A percentile compares a stretch with the other conserved stretches of the same genome.
phyloP scores from a whole-genome alignment of 306 rosid genomes.

The Dryas drummondii region DNA sequence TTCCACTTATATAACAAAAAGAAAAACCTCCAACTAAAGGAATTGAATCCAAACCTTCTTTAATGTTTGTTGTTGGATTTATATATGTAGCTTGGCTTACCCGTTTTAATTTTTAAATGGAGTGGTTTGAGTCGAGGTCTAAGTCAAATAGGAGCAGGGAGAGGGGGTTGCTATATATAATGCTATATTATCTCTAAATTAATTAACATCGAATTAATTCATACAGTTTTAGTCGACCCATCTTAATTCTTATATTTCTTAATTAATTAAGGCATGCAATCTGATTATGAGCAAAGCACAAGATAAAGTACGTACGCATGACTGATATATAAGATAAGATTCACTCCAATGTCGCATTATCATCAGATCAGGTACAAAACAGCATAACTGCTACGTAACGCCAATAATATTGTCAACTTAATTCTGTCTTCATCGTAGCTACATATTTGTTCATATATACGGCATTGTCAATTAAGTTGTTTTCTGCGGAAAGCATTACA shows the following conservation, averaged over 20 bases:
- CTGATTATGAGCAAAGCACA: neutral
- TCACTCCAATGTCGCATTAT: no score
- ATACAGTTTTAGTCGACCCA: neutral
- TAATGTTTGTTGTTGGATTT: neutral
- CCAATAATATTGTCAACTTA: neutral
- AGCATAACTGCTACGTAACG: neutral
- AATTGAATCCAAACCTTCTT: neutral
- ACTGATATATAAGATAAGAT: neutral
- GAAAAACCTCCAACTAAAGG: neutral
- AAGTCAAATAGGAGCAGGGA: neutral
- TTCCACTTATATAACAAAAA: no score
- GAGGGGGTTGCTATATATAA: no score
- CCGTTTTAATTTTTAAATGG: neutral
- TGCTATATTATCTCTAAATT: neutral
- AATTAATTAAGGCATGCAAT: neutral
- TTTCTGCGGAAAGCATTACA: no score
- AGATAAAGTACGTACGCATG: neutral
- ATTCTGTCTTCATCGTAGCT: no score
- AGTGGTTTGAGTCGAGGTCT: conserved; percentile 9
- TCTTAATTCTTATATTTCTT: neutral
- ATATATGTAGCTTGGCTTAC: neutral
- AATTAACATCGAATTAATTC: neutral
- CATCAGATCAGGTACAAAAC: neutral
- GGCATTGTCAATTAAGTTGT: no score
- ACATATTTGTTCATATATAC: no score